Evolutionary conservation across 2,329 filamentous ascomycete genomes (phyloP), one percentile per base, ranked within the genome.

Genomic region (Fusarium newnesense): DNA sequence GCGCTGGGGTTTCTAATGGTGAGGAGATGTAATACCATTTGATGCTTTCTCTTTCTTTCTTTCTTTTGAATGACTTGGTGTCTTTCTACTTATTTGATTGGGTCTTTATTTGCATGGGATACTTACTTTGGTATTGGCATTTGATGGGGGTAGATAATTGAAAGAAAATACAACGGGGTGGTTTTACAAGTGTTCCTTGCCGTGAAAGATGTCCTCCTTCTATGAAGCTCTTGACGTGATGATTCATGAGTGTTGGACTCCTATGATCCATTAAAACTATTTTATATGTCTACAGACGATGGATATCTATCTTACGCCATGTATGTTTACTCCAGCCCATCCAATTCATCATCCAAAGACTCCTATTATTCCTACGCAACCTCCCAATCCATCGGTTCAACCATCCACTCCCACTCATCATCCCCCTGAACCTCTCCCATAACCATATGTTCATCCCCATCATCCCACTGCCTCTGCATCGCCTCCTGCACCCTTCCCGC

Each of bases 341-440:
- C 32, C 18, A 19, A n/a, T 15, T 40, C 62, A 19, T 42, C 42
- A 50, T 42, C n/a, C 36, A 37, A 67, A 42, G 32, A 28, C 15
- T 13, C 3, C 2, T n/a, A 5, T 21, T 13, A 19, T 9, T 34
- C 26, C 62, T 64, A 77, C 30, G 68, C 70, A 40, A 75, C 75
- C 73, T 83, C 81, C 81, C 80, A 82, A 34, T 83, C 81, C 81
- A 83, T 83, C 7, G 76, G 74, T 21, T 83, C 81, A n/a, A 82
- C 81, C 81, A 83, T 83, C 81, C 81, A 83, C 40, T 81, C 80
- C 81, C 81, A 83, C 47, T 77, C 78, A 37, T 81, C 77, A 37
- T 77, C 74, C 7, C 49, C 67, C 8, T 47, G 56, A 18, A 9
- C 11, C 73, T 18, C 59, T 7, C 52, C 76, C 65, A 64, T 65